Conservation (phyloP, 495 filamentous ascomycete genomes). For the Talaromyces borbonicus region DNA sequence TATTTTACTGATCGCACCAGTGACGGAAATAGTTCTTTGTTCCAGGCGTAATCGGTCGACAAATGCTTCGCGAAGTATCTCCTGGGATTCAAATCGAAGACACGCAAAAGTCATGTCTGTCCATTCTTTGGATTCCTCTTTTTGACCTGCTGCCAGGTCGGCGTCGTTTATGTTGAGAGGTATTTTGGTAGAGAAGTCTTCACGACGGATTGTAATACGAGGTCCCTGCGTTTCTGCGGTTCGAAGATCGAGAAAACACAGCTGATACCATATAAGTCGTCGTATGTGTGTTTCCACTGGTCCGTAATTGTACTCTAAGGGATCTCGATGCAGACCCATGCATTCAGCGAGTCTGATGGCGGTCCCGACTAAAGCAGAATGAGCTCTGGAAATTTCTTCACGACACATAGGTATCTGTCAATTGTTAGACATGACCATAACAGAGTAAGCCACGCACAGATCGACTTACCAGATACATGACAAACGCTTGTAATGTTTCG, state of each 20-base stretch:
- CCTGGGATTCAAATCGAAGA: constrained; percentile 62
- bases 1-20: constrained; percentile 33
- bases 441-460: not conserved
- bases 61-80: constrained; percentile 61
- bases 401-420: constrained; percentile 58
- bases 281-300: constrained; percentile 58
- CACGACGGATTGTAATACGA: constrained; percentile 52
- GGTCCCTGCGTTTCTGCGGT: constrained; percentile 66
- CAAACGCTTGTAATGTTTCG: constrained; percentile 63
- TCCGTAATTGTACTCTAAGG: constrained; percentile 44
- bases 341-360: constrained; percentile 65
- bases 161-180: constrained; percentile 52
- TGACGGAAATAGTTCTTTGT: constrained; percentile 37
- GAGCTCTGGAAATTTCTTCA: constrained; percentile 56
- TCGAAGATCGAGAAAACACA: constrained; percentile 64
- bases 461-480: constrained; percentile 53
- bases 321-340: constrained; percentile 67
- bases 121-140: constrained; percentile 30
- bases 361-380: constrained; percentile 59
- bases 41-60: constrained; percentile 52
- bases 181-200: constrained; percentile 47
- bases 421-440: not conserved
- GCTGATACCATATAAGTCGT: constrained; percentile 61
- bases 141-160: constrained; percentile 42
- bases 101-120: constrained; percentile 56